Percentiles rank a stretch among this genome's conserved stretches.
Conservation (phyloP, 2,329 filamentous ascomycete species). For the Torrubiellomyces zombiae region DNA sequence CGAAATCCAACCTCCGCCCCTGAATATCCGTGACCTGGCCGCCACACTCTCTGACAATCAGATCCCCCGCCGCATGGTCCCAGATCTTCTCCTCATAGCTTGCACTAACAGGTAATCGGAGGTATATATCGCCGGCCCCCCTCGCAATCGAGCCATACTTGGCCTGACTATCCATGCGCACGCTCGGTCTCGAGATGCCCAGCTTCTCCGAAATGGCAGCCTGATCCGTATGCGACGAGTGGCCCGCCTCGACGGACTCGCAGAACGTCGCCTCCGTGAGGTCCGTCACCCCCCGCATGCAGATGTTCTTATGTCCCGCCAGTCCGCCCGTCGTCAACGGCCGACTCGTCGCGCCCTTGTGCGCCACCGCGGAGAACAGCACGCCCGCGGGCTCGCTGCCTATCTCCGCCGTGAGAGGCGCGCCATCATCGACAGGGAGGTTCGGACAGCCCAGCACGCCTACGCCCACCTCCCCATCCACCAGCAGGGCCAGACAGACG, state of each 20-base stretch:
- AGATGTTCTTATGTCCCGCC: constrained; percentile 42
- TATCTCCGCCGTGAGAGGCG: constrained; percentile 43
- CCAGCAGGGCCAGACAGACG: constrained; percentile 80
- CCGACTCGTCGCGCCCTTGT: constrained; percentile 65
- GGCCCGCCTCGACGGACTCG: constrained; percentile 86
- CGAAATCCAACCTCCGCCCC: constrained; percentile 75
- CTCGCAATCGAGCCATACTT: constrained; percentile 94
- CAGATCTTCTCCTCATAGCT: constrained; percentile 98
- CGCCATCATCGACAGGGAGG: constrained; percentile 68
- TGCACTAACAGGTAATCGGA: constrained; percentile 69
- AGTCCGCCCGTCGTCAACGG: constrained; percentile 42
- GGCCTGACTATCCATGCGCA: constrained; percentile 94
- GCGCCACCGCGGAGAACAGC: constrained; percentile 69
- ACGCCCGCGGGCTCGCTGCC: constrained; percentile 66
- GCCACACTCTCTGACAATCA: constrained; percentile 88
- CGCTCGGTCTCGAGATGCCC: constrained; percentile 75
- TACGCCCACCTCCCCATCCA: constrained; percentile 85
- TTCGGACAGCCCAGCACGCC: constrained; percentile 94
- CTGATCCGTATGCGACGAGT: constrained; percentile 81
- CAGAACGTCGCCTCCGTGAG: constrained; percentile 79
- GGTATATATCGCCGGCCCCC: constrained; percentile 86
- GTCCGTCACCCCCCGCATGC: constrained; percentile 62
- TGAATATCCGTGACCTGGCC: constrained; percentile 81
- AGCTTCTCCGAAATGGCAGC: constrained; percentile 63
- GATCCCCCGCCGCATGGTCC: constrained; percentile 91